Percentiles rank a stretch among this genome's conserved stretches.
Conservation (phyloP, 2,329 filamentous ascomycete species). For the Rhynchosporium graminicola region DNA sequence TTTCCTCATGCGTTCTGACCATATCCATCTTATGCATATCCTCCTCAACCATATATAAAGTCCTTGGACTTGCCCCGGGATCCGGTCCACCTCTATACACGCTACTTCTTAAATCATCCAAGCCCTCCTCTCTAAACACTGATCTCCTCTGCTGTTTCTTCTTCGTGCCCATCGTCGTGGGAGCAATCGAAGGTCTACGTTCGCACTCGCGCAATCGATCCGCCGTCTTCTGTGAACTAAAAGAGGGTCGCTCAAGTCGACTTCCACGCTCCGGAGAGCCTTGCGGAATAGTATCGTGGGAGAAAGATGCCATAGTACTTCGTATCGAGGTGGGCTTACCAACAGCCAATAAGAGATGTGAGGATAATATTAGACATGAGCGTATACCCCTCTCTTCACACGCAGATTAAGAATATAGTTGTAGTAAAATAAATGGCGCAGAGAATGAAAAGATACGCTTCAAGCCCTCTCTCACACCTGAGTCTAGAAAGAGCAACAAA, state of each 20-base stretch:
- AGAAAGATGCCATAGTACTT: conserved; percentile 10
- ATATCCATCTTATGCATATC: neutral
- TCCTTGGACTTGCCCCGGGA: neutral
- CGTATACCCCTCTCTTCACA: neutral
- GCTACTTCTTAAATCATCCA: conserved; percentile 34
- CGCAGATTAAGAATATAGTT: neutral
- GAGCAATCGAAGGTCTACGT: conserved; percentile 17
- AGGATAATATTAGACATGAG: neutral
- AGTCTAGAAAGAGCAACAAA: neutral
- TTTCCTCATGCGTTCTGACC: conserved; percentile 1
- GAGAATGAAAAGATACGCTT: neutral
- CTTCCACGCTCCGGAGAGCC: conserved; percentile 23
- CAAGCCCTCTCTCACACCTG: neutral
- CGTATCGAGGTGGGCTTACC: neutral
- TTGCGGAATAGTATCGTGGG: conserved; percentile 4
- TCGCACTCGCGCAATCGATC: conserved; percentile 33
- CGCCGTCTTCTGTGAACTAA: conserved; percentile 31
- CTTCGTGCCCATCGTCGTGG: conserved; percentile 25
- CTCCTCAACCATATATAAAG: conserved; percentile 1
- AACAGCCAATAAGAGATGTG: neutral
- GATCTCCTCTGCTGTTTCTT: conserved; percentile 25
- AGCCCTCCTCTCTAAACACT: conserved; percentile 36
- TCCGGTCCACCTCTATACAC: conserved; percentile 21
- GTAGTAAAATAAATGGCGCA: neutral
- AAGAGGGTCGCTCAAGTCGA: conserved; percentile 25